phyloP scores from a whole-genome alignment of 2,329 filamentous ascomycete genomes.

The Cladophialophora yegresii region DNA sequence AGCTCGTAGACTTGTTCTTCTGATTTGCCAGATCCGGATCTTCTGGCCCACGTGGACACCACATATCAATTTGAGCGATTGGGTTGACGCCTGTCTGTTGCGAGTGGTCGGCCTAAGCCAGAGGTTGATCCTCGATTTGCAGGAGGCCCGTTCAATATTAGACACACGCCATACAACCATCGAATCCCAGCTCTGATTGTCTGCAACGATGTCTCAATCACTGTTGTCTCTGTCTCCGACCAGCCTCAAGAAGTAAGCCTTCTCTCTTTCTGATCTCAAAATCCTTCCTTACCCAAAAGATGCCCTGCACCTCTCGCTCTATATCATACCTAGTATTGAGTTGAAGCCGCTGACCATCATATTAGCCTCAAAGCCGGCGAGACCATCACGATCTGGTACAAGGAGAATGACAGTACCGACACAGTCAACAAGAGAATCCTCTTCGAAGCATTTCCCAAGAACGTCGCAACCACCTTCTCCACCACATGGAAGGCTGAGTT shows the following conservation, averaged over 20 bases:
- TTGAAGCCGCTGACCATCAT: constrained; percentile 2
- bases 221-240: not conserved
- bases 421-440: constrained; percentile 5
- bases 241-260: not conserved
- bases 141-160: not conserved
- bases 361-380: constrained; percentile 15
- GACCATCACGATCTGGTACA: constrained; percentile 23
- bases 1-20: not conserved
- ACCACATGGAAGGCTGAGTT: constrained; percentile 21
- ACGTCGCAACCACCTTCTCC: constrained; percentile 26
- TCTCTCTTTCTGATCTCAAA: not conserved
- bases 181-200: not conserved
- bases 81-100: not conserved
- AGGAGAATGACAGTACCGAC: not conserved
- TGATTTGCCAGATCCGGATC: not conserved
- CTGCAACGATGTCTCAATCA: not conserved
- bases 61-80: not conserved
- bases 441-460: constrained; percentile 26
- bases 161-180: not conserved
- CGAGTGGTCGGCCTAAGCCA: not conserved
- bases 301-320: not conserved
- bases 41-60: not conserved
- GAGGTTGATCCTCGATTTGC: not conserved
- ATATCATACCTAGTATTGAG: not conserved
- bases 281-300: not conserved